phyloP scores from a whole-genome alignment of 805 yeast genomes.

The Yarrowia sp. region DNA sequence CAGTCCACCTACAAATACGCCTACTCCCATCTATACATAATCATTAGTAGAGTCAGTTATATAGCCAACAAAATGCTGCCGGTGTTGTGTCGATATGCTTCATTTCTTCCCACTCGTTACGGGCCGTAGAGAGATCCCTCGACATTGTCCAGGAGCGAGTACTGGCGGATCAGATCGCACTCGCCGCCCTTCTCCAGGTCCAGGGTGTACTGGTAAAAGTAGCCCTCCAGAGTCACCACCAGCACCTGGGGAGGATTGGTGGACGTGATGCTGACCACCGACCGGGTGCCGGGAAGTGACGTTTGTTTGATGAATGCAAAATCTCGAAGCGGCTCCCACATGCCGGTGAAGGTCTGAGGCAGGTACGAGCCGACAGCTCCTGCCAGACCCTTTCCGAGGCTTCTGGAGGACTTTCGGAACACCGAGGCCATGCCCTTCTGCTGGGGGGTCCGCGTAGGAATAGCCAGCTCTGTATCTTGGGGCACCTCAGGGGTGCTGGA shows the following conservation, averaged over 20 bases:
- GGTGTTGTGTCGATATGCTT: too few species aligned
- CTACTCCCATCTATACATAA: not conserved
- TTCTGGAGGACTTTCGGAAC: constrained; percentile 50
- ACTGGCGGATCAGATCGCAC: constrained; percentile 78
- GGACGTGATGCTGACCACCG: constrained; percentile 52
- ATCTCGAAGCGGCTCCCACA: constrained; percentile 84
- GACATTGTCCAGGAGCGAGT: constrained; percentile 54
- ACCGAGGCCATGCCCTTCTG: constrained; percentile 42
- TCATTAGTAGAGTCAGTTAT: constrained; percentile 34
- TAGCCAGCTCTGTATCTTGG: constrained; percentile 17
- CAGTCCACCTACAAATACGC: too few species aligned
- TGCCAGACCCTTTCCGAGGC: constrained; percentile 57
- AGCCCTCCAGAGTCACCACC: constrained; percentile 83
- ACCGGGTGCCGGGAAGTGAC: constrained; percentile 55
- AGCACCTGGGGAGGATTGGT: constrained; percentile 53
- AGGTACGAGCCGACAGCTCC: constrained; percentile 87
- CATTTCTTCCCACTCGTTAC: not conserved
- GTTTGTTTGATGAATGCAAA: constrained; percentile 77
- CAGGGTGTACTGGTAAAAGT: constrained; percentile 77
- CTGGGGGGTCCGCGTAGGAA: constrained; percentile 34
- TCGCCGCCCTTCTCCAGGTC: constrained; percentile 94
- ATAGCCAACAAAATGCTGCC: constrained; percentile 28
- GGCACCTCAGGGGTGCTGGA: constrained; percentile 28
- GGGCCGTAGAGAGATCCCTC: constrained; percentile 33
- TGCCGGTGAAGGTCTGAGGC: constrained; percentile 79